Percentiles rank a stretch among this genome's conserved stretches.
These are phyloP conservation scores for Sarocladium kiliense DNA, from an alignment of 2,329 filamentous ascomycete species.

Conservation along the genomic window DNA sequence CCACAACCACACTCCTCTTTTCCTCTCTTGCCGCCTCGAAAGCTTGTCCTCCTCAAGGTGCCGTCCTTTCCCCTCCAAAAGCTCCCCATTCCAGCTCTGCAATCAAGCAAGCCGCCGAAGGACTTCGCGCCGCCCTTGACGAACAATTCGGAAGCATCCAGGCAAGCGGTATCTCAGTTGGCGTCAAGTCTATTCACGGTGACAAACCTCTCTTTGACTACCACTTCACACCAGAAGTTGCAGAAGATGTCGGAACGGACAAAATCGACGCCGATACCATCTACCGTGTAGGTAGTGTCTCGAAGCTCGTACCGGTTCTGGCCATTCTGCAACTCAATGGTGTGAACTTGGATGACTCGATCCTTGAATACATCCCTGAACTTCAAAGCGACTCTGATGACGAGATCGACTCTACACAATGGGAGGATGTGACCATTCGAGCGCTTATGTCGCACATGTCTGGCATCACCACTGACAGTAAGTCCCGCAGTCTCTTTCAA, in stretches of 20 bases:
- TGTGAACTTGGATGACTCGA: slow-evolving; percentile 32
- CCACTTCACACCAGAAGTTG: slow-evolving; percentile 28
- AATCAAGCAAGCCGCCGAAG: slow-evolving; percentile 19
- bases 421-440: slow-evolving; percentile 42
- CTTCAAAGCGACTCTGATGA: slow-evolving; percentile 21
- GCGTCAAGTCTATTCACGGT: slow-evolving; percentile 33
- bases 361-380: slow-evolving; percentile 40
- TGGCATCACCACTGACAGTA: slow-evolving; percentile 34
- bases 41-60: slow-evolving; percentile 29
- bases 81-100: slow-evolving; percentile 19
- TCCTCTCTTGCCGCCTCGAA: slow-evolving; percentile 12
- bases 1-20: not conserved
- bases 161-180: slow-evolving; percentile 28
- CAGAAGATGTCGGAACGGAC: slow-evolving; percentile 17
- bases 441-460: slow-evolving; percentile 40
- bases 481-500: slow-evolving; percentile 13
- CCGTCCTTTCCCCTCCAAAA: slow-evolving; percentile 27
- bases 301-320: slow-evolving; percentile 28
- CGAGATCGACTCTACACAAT: slow-evolving; percentile 29
- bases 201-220: slow-evolving; percentile 27
- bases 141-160: slow-evolving; percentile 18
- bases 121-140: slow-evolving; percentile 18
- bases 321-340: slow-evolving; percentile 22
- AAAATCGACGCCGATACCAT: slow-evolving; percentile 26
- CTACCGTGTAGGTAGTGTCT: slow-evolving; percentile 28